phyloP scores from a whole-genome alignment of 176 grass and related monocot genomes.

The Alloteropsis semialata region DNA sequence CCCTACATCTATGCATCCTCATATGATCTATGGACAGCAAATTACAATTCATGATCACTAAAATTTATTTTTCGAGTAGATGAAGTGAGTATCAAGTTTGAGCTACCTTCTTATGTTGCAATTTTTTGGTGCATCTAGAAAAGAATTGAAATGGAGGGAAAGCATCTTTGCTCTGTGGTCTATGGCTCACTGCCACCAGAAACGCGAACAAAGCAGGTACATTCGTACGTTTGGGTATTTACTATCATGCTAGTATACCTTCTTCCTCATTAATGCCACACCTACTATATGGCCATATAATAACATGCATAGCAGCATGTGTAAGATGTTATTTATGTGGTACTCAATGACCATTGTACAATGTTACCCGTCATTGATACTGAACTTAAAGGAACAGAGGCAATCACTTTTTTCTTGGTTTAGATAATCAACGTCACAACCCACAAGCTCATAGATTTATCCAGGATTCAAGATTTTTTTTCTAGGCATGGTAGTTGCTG shows the following conservation, averaged over 20 bases:
- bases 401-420: not conserved
- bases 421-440: not conserved
- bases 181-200: conserved; percentile 97
- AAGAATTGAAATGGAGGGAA: conserved; percentile 77
- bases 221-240: conserved; percentile 13
- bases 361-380: not conserved
- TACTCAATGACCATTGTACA: not conserved
- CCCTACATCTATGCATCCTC: not conserved
- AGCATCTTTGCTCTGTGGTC: conserved; percentile 95
- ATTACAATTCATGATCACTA: not conserved
- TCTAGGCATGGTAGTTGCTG: not conserved
- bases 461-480: conserved; percentile 19
- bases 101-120: conserved; percentile 19
- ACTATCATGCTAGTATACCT: not conserved
- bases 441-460: not conserved
- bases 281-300: conserved; percentile 2
- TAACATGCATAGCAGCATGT: conserved; percentile 19
- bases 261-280: conserved; percentile 4
- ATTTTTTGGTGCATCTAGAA: conserved; percentile 51
- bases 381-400: not conserved
- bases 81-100: conserved; percentile 21
- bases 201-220: conserved; percentile 97
- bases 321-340: not conserved
- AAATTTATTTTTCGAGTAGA: not conserved
- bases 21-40: not conserved